Conservation (phyloP, 768 basidiomycete genomes). For the Cystofilobasidium capitatum region DNA sequence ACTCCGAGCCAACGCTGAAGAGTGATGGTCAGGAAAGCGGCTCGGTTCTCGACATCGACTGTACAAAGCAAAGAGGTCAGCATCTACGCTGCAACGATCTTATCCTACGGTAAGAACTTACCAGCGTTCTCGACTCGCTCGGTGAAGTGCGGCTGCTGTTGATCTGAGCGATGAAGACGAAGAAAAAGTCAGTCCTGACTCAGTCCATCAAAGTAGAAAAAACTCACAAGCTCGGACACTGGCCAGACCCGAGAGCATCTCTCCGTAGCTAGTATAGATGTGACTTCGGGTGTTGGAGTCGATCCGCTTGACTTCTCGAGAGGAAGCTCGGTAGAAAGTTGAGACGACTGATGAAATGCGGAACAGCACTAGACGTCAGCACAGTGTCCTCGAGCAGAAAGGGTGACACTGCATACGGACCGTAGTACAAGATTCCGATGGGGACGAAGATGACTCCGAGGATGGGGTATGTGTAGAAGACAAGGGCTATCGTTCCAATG, state of each 20-base stretch:
- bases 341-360: conserved; percentile 26
- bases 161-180: neutral
- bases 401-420: too few species aligned
- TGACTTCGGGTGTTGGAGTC: conserved; percentile 30
- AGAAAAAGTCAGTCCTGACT: neutral
- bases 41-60: conserved; percentile 21
- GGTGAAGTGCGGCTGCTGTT: conserved; percentile 29
- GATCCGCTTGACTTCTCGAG: conserved; percentile 30
- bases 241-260: conserved; percentile 14
- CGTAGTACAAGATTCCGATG: conserved; percentile 27
- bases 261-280: conserved; percentile 30
- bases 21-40: conserved; percentile 14
- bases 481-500: conserved; percentile 33
- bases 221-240: conserved; percentile 17
- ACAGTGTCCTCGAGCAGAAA: too few species aligned
- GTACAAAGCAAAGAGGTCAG: neutral
- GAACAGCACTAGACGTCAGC: too few species aligned
- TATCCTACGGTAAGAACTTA: too few species aligned
- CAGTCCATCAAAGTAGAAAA: neutral
- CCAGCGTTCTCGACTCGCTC: neutral
- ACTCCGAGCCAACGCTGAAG: conserved; percentile 48
- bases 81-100: conserved; percentile 29
- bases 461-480: conserved; percentile 34
- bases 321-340: conserved; percentile 29
- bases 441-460: conserved; percentile 35